phyloP scores from a whole-genome alignment of 331 rosid genomes.

The Pyracantha coccinea region DNA sequence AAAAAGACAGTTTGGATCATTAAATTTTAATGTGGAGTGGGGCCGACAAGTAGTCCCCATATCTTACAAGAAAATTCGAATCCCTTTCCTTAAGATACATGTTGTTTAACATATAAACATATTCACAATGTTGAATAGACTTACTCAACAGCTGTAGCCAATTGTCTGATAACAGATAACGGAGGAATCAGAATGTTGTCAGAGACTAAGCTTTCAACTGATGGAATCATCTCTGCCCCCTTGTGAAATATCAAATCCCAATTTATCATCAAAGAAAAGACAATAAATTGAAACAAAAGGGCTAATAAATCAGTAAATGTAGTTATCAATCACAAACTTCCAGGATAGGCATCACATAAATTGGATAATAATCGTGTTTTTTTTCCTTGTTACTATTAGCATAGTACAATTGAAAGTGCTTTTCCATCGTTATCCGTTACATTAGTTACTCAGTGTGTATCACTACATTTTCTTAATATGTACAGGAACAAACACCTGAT shows the following conservation, averaged over 20 bases:
- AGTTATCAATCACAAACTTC: slow-evolving; percentile 7
- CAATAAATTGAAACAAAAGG: background rate
- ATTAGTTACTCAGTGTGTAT: background rate
- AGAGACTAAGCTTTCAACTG: slow-evolving; percentile 61
- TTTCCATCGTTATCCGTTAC: background rate
- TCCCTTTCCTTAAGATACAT: background rate
- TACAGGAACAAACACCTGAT: background rate
- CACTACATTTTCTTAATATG: background rate
- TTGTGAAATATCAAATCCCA: slow-evolving; percentile 25
- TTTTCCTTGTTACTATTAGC: slow-evolving; percentile 1
- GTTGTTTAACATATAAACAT: background rate
- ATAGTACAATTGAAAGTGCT: background rate
- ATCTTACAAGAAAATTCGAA: too few relatives aligned
- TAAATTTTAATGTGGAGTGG: too few relatives aligned
- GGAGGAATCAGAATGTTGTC: slow-evolving; percentile 66
- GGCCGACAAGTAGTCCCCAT: too few relatives aligned
- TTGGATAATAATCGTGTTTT: background rate
- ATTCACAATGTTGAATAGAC: slow-evolving; percentile 21
- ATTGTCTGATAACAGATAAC: slow-evolving; percentile 65
- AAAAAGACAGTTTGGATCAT: too few relatives aligned
- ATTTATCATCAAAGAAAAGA: slow-evolving; percentile 14
- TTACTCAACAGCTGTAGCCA: slow-evolving; percentile 88
- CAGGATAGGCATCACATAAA: background rate
- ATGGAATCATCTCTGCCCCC: slow-evolving; percentile 64
- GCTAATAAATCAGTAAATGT: background rate